These are phyloP conservation scores for Microdochium paspali DNA, from an alignment of 2,329 filamentous ascomycete genomes.

Conservation along the genomic window DNA sequence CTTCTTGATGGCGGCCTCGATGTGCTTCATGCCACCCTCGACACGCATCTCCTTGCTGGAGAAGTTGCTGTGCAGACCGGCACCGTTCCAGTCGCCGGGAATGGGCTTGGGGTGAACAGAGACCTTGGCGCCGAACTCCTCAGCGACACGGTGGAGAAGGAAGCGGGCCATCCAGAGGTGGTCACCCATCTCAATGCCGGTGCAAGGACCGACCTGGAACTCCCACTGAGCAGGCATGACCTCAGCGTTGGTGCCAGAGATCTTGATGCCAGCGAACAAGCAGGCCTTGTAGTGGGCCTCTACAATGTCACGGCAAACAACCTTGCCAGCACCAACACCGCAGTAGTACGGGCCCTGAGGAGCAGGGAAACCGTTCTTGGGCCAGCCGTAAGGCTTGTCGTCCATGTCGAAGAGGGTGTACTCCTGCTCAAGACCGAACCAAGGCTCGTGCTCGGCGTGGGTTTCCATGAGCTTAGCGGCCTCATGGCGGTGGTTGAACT, in stretches of 20 bases:
- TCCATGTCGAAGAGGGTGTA: conserved; percentile 85
- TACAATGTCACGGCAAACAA: conserved; percentile 95
- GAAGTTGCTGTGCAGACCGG: conserved; percentile 69
- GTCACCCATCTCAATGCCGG: conserved; percentile 86
- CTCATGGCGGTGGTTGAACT: conserved; percentile 96
- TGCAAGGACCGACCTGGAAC: conserved; percentile 89
- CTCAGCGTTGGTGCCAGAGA: conserved; percentile 98
- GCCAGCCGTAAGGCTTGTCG: conserved; percentile 87
- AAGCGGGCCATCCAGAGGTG: conserved; percentile 92
- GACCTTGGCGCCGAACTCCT: conserved; percentile 94
- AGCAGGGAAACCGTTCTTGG: conserved; percentile 74
- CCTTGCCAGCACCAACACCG: conserved; percentile 93
- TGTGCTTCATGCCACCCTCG: conserved; percentile 91
- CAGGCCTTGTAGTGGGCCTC: conserved; percentile 82
- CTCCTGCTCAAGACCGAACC: conserved; percentile 98
- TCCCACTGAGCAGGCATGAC: conserved; percentile 98
- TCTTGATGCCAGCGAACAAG: conserved; percentile 82
- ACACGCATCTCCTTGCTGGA: conserved; percentile 67
- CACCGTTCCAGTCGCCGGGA: conserved; percentile 93
- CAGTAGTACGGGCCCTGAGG: conserved; percentile 96
- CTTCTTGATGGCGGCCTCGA: conserved; percentile 80
- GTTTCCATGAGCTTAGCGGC: conserved; percentile 82
- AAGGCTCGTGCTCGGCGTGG: conserved; percentile 74
- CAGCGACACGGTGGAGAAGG: conserved; percentile 81
- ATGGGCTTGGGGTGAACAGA: conserved; percentile 95